These are phyloP conservation scores for Mycena citricolor DNA, from an alignment of 1,284 basidiomycete species.

Conservation along the genomic window DNA sequence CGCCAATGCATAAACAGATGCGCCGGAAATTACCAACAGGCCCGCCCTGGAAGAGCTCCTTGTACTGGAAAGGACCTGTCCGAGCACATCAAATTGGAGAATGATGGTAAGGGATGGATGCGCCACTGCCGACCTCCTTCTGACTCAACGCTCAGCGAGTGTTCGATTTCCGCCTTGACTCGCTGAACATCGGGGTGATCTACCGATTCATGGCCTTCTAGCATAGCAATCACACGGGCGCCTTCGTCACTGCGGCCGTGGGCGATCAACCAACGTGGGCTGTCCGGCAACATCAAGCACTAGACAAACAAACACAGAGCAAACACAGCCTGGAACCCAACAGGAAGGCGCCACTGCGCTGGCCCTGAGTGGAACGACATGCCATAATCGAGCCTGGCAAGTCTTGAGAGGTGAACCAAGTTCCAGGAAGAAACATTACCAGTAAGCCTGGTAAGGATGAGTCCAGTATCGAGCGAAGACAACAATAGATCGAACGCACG, in stretches of 20 bases:
- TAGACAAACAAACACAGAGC: conserved; percentile 40
- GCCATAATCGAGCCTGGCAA: conserved; percentile 50
- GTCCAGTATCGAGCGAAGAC: neutral
- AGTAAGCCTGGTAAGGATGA: conserved; percentile 8
- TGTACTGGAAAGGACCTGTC: conserved; percentile 39
- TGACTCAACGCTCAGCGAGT: conserved; percentile 39
- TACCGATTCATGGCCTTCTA: conserved; percentile 36
- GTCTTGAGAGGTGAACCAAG: conserved; percentile 39
- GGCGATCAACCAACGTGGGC: conserved; percentile 45
- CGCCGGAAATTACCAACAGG: conserved; percentile 43
- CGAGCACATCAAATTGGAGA: conserved; percentile 21
- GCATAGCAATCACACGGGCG: conserved; percentile 37
- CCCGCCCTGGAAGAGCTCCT: conserved; percentile 40
- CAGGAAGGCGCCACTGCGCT: conserved; percentile 44
- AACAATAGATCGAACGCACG: conserved; percentile 23
- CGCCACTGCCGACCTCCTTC: conserved; percentile 39
- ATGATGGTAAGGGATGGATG: conserved; percentile 7
- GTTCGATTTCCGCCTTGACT: conserved; percentile 39
- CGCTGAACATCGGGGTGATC: conserved; percentile 37
- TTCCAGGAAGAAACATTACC: conserved; percentile 31
- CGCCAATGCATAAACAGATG: conserved; percentile 38
- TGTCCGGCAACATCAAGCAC: conserved; percentile 40
- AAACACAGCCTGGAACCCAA: conserved; percentile 46
- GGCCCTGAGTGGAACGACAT: conserved; percentile 39
- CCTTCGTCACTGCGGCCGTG: conserved; percentile 41